Conservation (phyloP, 129 eudicot genomes). For the Flaveria sonorensis region DNA sequence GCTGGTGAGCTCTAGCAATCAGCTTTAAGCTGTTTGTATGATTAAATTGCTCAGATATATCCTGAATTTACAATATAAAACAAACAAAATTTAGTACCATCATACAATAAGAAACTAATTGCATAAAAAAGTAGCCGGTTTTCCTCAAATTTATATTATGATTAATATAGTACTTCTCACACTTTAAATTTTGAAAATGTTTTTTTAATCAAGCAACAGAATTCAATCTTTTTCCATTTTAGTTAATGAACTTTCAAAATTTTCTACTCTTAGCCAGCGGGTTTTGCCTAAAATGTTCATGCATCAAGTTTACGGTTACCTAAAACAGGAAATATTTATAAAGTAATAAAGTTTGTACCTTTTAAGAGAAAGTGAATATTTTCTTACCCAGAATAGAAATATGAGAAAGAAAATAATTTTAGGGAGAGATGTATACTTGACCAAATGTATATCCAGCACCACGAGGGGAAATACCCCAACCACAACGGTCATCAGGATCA, state of each 20-base stretch:
- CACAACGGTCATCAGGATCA: slow-evolving; percentile 95
- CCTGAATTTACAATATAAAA: slow-evolving; percentile 45
- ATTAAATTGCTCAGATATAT: slow-evolving; percentile 90
- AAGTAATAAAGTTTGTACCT: background rate
- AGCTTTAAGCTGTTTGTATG: slow-evolving; percentile 83
- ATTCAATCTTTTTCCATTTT: background rate
- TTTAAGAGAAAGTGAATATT: background rate
- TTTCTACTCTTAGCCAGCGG: too few relatives aligned
- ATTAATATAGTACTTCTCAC: slow-evolving; percentile 41
- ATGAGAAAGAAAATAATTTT: background rate
- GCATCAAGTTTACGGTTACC: background rate
- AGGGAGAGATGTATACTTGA: slow-evolving; percentile 52
- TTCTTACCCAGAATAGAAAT: background rate
- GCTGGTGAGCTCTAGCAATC: slow-evolving; percentile 96
- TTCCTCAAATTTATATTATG: background rate
- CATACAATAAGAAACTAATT: background rate
- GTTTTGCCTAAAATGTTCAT: background rate
- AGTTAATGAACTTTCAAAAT: background rate
- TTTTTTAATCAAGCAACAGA: background rate
- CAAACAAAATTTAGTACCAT: background rate
- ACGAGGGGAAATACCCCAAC: slow-evolving; percentile 94
- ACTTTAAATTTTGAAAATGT: background rate
- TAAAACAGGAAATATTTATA: background rate
- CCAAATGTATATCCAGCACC: slow-evolving; percentile 97
- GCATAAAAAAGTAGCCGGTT: background rate